Conservation (phyloP, 1,284 basidiomycete species). For the Mycena citricolor region DNA sequence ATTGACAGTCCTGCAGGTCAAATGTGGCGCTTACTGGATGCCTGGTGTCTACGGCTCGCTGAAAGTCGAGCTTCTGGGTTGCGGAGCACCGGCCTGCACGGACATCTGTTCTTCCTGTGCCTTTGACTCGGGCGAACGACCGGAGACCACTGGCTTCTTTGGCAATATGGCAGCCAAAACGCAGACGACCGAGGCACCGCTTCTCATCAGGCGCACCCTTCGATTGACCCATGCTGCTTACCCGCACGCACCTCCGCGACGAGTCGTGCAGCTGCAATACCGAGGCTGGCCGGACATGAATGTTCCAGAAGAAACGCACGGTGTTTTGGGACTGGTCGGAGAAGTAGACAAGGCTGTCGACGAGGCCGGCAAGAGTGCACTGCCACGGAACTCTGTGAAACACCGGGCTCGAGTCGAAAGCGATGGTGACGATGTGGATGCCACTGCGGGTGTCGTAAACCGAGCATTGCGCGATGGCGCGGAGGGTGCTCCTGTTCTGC, state of each 20-base stretch:
- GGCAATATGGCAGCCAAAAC: conserved; percentile 23
- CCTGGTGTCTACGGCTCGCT: conserved; percentile 72
- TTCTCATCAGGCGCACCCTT: conserved; percentile 68
- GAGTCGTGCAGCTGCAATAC: conserved; percentile 82
- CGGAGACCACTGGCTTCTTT: conserved; percentile 21
- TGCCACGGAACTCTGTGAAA: too few relatives aligned
- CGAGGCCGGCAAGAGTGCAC: conserved; percentile 33
- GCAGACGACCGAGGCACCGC: conserved; percentile 21
- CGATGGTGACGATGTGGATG: conserved; percentile 36
- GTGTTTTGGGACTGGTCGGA: conserved; percentile 71
- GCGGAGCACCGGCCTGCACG: conserved; percentile 42
- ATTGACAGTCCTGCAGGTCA: conserved; percentile 62
- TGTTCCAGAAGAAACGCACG: conserved; percentile 79
- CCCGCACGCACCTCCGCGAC: conserved; percentile 57
- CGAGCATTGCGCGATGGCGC: conserved; percentile 41
- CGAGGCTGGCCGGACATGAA: conserved; percentile 94
- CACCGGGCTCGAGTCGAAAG: not conserved
- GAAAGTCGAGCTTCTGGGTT: conserved; percentile 62
- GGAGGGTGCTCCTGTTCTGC: conserved; percentile 52
- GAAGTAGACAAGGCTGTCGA: conserved; percentile 54
- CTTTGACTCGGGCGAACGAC: conserved; percentile 16
- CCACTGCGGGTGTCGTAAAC: conserved; percentile 48
- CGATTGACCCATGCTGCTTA: conserved; percentile 61
- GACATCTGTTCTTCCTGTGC: conserved; percentile 26
- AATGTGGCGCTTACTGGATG: conserved; percentile 93